A percentile compares a stretch with the other conserved stretches of the same genome.
phyloP scores from a whole-genome alignment of 164 flowering plant genomes.

The Litsea cubeba region DNA sequence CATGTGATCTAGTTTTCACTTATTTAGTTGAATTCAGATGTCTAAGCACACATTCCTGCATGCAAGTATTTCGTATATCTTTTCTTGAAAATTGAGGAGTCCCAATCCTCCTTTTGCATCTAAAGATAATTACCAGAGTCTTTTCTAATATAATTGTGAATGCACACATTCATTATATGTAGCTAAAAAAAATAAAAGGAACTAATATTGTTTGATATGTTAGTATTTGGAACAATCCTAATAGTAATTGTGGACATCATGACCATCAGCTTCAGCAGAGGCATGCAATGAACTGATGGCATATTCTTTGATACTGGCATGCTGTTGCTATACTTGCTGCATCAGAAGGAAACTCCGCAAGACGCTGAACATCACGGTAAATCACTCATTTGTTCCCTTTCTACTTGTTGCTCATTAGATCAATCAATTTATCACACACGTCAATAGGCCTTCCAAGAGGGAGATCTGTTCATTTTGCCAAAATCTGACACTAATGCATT shows the following conservation, averaged over 20 bases:
- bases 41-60: neutral
- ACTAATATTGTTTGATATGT: neutral
- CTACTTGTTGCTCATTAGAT: no score
- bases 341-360: constrained; percentile 89
- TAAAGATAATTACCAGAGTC: neutral
- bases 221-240: constrained; percentile 1
- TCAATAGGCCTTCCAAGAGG: neutral
- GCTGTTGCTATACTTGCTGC: constrained; percentile 97
- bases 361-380: constrained; percentile 73
- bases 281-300: constrained; percentile 96
- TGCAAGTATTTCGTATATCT: neutral
- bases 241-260: constrained; percentile 9
- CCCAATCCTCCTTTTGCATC: neutral
- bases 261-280: constrained; percentile 71
- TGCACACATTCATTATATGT: neutral
- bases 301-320: constrained; percentile 82
- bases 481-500: neutral
- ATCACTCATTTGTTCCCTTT: neutral
- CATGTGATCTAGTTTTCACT: no score
- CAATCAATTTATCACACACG: neutral
- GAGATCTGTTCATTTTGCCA: no score
- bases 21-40: no score
- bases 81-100: neutral
- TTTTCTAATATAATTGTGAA: neutral
- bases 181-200: neutral